Evolutionary conservation across 768 basidiomycete genomes (phyloP), one percentile per base, ranked within the genome.

Genomic region (Strobilomyces confusus): DNA sequence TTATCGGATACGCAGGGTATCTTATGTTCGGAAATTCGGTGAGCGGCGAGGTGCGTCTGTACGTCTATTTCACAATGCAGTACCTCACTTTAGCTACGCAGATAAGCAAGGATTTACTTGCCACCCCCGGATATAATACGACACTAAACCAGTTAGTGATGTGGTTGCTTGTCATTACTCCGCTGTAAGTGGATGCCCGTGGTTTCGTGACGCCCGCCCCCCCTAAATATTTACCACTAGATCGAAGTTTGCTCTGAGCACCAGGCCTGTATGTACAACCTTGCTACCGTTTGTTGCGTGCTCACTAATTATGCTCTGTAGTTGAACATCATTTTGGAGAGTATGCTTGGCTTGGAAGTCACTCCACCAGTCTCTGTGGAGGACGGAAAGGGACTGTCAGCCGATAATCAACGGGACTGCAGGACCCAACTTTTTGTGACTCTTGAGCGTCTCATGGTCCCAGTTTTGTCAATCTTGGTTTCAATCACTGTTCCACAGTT

Each of bases 1-100:
- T 86, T 12, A 84, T 93, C 26, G 92, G 88, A 5, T 81, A 79
- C 42, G 84, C 83, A 19, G 95, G 95, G 1, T 98, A 97, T 61
- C 69, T 90, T 19, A 98, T 98, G 95, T 94, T 92, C 64, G 92
- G 93, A 11, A 75, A 80, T 45, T 61, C 67, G 30, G 91, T 95
- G 45, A 83, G 82, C 61, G 90, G 89, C 54, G 92, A 93, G 77
- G 90, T 91, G 54, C 62, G 75, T 61, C 22, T 12, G 17, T n/a
- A 23, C 2, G 52, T 48, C 11, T 45, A 19, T 12, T 25, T n/a
- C 20, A 30, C 17, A 11, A 14, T 14, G 15, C 43, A 20, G 19
- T 11, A 23, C 23, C 36, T 58, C 17, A 51, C 43, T 48, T 25
- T 42, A 55, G 37, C 40, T 19, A 17, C 15, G 9, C 62, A 93